A percentile compares a stretch with the other conserved stretches of the same genome.
Conservation (phyloP, 495 filamentous ascomycete genomes). For the Pseudotulostoma volvatum region DNA sequence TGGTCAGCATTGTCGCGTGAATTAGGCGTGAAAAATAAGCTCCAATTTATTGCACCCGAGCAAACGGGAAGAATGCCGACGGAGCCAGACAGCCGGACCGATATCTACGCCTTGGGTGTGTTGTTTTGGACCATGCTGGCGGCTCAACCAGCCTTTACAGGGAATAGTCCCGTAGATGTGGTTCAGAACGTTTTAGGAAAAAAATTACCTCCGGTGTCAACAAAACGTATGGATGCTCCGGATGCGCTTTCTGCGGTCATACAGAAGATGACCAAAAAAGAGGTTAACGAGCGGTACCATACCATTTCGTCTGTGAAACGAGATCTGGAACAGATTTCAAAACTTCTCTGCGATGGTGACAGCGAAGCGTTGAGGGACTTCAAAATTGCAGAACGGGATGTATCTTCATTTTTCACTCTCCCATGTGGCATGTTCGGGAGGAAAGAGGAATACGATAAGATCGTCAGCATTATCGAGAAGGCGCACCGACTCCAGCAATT, state of each 20-base stretch:
- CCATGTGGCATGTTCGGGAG: conserved; percentile 67
- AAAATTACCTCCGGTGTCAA: conserved; percentile 56
- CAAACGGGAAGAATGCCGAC: conserved; percentile 82
- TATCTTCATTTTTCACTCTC: conserved; percentile 75
- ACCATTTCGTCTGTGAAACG: conserved; percentile 66
- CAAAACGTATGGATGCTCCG: conserved; percentile 60
- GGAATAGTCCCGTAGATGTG: conserved; percentile 63
- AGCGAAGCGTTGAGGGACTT: conserved; percentile 49
- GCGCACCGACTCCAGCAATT: conserved; percentile 45
- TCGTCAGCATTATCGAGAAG: conserved; percentile 57
- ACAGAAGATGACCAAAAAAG: conserved; percentile 79
- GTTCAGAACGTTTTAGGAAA: conserved; percentile 71
- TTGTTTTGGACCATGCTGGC: conserved; percentile 76
- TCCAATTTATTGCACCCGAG: conserved; percentile 78
- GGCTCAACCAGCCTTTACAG: conserved; percentile 60
- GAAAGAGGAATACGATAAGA: conserved; percentile 46
- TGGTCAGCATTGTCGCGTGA: conserved; percentile 70
- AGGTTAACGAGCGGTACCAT: conserved; percentile 67
- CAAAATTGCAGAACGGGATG: conserved; percentile 54
- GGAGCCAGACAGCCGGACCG: conserved; percentile 75
- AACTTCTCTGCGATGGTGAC: conserved; percentile 61
- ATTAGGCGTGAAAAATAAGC: conserved; percentile 64
- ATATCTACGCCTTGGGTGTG: conserved; percentile 77
- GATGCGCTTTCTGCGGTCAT: conserved; percentile 66
- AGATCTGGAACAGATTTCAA: conserved; percentile 52